Evolutionary conservation across 306 rosid genomes (phyloP), one percentile per base, ranked within the genome.

Genomic region (Citrullus amarus): DNA sequence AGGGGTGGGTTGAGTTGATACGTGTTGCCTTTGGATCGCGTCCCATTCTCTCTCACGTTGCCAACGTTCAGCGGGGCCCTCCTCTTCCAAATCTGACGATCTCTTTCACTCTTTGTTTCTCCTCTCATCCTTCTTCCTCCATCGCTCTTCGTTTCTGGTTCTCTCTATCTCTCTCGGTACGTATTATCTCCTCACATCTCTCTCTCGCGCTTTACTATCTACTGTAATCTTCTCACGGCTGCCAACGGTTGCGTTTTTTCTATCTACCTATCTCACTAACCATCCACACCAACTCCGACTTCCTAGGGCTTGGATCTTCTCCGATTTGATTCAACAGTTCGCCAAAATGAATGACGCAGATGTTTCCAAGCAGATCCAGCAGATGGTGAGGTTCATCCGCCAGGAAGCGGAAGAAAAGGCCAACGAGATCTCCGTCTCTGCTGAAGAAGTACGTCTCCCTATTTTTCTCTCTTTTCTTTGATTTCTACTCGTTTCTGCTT

Each of bases 331-430:
- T 81, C 77, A 59, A 4, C 4, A 60, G 38, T 58, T 77, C 46
- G 63, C 80, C 36, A 86, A 85, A 78, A 94, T 94, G 98, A 94
- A 94, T 83, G 98, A 93, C 89, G 83, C 86, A n/a, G 96, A 90
- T 90, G 98, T 93, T 61, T 92, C 97, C 66, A 89, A 81, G 89
- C 98, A 93, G 96, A 93, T 93, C 93, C 92, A 92, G 88, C 98
- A 93, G 93, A 93, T 93, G 98, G 98, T 92, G 83, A 84, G 91
- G 85, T 93, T 93, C 78, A 92, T 93, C 76, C 96, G 88, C 85
- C 97, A 90, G 85, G 98, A 93, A 84, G 98, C 98, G 0, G 96
- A 93, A 87, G 98, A 93, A 78, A 93, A 93, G 81, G 98, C 96
- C 88, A 91, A 87, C 88, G 98, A 93, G 97, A 93, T 93, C 93